These are phyloP conservation scores for Starmerella davenportii DNA, from an alignment of 805 yeast genomes.

Conservation along the genomic window DNA sequence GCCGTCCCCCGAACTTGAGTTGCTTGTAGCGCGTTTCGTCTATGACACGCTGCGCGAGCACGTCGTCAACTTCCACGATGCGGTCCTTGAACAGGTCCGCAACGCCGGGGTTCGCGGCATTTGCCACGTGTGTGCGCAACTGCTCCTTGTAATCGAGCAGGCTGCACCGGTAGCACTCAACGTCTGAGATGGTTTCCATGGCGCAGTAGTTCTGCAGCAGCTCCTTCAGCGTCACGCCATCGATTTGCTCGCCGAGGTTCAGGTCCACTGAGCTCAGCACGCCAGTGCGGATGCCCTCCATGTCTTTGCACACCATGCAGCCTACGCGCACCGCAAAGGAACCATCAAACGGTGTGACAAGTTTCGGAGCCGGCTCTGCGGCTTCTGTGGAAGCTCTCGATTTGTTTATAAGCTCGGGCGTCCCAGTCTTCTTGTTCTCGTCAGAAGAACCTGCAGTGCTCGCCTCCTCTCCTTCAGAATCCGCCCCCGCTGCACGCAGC, in stretches of 20 bases:
- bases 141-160: slow-evolving; percentile 25
- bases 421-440: neutral
- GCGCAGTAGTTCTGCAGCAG: slow-evolving; percentile 23
- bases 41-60: slow-evolving; percentile 48
- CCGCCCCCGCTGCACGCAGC: neutral
- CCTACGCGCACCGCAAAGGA: slow-evolving; percentile 76
- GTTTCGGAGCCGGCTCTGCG: neutral
- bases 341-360: slow-evolving; percentile 81
- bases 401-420: no score
- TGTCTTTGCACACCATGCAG: slow-evolving; percentile 79
- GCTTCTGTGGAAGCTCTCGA: neutral
- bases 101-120: slow-evolving; percentile 1
- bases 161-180: slow-evolving; percentile 87
- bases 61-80: slow-evolving; percentile 32
- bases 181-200: slow-evolving; percentile 81
- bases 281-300: slow-evolving; percentile 76
- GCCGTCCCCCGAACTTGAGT: slow-evolving; percentile 56
- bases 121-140: slow-evolving; percentile 14
- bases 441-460: neutral
- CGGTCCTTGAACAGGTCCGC: slow-evolving; percentile 27
- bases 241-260: slow-evolving; percentile 11
- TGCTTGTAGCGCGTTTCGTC: slow-evolving; percentile 62
- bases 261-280: slow-evolving; percentile 33
- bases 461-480: neutral
- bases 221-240: slow-evolving; percentile 11